phyloP scores from a whole-genome alignment of 1,284 basidiomycete genomes.

The Trichosporon sp. region DNA sequence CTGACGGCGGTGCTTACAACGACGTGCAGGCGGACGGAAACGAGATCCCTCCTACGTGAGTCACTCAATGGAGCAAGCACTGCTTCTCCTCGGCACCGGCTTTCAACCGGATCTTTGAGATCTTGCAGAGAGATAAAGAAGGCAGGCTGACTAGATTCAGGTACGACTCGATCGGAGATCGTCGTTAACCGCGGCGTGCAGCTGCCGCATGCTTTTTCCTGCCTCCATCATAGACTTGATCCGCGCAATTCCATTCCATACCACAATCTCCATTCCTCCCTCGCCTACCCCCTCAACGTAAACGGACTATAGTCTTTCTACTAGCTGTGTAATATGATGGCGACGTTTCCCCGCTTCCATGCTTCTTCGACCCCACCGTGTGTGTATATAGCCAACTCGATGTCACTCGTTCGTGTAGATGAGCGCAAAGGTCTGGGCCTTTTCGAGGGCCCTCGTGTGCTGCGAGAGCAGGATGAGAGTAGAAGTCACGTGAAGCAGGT shows the following conservation, averaged over 20 bases:
- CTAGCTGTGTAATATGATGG: conserved; percentile 17
- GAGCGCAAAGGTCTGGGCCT: not conserved
- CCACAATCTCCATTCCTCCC: not conserved
- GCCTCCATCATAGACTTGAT: not conserved
- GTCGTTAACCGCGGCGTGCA: conserved; percentile 22
- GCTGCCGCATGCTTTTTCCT: not conserved
- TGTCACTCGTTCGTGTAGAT: conserved; percentile 23
- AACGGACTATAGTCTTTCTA: conserved; percentile 14
- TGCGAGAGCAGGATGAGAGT: no score
- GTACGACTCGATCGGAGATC: conserved; percentile 40
- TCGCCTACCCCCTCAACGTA: not conserved
- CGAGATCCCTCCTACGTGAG: conserved; percentile 50
- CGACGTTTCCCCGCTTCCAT: not conserved
- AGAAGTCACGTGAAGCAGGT: no score
- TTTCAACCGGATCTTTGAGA: not conserved
- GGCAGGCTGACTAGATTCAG: conserved; percentile 24
- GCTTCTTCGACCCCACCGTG: not conserved
- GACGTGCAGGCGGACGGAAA: conserved; percentile 31
- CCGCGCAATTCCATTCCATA: not conserved
- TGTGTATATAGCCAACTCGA: conserved; percentile 25
- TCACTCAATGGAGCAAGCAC: conserved; percentile 3
- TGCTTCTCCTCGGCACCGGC: not conserved
- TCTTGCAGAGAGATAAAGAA: not conserved
- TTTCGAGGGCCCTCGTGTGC: not conserved
- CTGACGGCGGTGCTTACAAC: conserved; percentile 42